These are phyloP conservation scores for Zopfochytrium polystomum DNA, from an alignment of 371 early-diverging fungal genomes.

Conservation along the genomic window DNA sequence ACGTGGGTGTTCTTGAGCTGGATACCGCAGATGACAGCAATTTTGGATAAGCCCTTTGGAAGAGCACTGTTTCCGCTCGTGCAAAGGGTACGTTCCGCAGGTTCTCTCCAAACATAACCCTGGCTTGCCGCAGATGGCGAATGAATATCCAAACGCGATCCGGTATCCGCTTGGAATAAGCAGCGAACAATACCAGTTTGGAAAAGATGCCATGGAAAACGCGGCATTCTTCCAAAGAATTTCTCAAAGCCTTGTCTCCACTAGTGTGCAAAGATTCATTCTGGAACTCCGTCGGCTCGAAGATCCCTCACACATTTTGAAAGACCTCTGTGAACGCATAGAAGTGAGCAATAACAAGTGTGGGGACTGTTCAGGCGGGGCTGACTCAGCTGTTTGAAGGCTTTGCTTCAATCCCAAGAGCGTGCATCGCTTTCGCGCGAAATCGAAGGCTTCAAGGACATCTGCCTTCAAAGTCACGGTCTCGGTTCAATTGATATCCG, in stretches of 20 bases:
- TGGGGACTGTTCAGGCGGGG: no score
- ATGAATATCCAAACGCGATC: conserved; percentile 63
- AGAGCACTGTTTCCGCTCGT: conserved; percentile 44
- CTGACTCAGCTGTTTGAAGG: conserved; percentile 11
- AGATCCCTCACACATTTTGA: conserved; percentile 65
- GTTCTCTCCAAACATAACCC: neutral
- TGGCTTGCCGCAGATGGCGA: conserved; percentile 48
- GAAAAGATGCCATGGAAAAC: conserved; percentile 9
- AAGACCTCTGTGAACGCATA: conserved; percentile 48
- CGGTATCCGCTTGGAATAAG: conserved; percentile 70
- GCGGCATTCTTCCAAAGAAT: conserved; percentile 29
- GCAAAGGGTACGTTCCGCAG: conserved; percentile 26
- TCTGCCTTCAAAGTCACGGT: conserved; percentile 25
- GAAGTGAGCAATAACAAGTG: conserved; percentile 11
- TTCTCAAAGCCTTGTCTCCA: conserved; percentile 43
- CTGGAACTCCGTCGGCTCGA: conserved; percentile 65
- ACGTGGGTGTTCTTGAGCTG: conserved; percentile 73
- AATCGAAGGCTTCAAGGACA: conserved; percentile 41
- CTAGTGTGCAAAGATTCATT: conserved; percentile 55
- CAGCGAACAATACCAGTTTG: conserved; percentile 59
- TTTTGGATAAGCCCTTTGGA: conserved; percentile 55
- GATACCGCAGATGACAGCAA: conserved; percentile 74
- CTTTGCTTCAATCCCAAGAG: conserved; percentile 13
- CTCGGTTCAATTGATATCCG: conserved; percentile 27
- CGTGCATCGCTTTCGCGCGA: conserved; percentile 14